A percentile compares a stretch with the other conserved stretches of the same genome.
Conservation (phyloP, 2,329 filamentous ascomycete genomes). For the Arthroderma sp. region DNA sequence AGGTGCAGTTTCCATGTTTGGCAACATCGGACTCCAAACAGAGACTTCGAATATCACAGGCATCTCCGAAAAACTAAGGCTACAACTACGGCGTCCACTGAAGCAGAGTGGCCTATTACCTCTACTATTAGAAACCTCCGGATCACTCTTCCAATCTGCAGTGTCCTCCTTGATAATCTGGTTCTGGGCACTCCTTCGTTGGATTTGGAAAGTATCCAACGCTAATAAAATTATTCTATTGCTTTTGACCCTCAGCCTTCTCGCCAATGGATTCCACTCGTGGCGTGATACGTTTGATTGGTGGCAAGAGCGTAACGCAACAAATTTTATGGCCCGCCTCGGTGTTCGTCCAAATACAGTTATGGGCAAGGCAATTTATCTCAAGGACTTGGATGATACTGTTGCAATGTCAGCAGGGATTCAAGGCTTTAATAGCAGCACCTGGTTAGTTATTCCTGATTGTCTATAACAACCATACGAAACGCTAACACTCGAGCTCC, state of each 20-base stretch:
- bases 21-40: slow-evolving; percentile 36
- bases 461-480: background rate
- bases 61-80: slow-evolving; percentile 23
- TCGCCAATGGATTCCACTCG: slow-evolving; percentile 64
- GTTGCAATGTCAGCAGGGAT: slow-evolving; percentile 30
- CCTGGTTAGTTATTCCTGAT: slow-evolving; percentile 20
- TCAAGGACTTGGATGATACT: slow-evolving; percentile 65
- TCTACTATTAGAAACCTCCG: slow-evolving; percentile 59
- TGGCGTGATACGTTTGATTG: slow-evolving; percentile 62
- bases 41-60: slow-evolving; percentile 29
- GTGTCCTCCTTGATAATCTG: slow-evolving; percentile 67
- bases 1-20: slow-evolving; percentile 39
- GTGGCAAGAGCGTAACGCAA: slow-evolving; percentile 75
- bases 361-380: slow-evolving; percentile 77
- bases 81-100: slow-evolving; percentile 44
- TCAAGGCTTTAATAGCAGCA: slow-evolving; percentile 21
- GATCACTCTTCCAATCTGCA: slow-evolving; percentile 63
- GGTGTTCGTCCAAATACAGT: slow-evolving; percentile 66
- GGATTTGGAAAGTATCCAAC: slow-evolving; percentile 54
- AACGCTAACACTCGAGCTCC: background rate
- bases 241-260: slow-evolving; percentile 54
- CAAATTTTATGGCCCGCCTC: slow-evolving; percentile 66
- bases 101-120: slow-evolving; percentile 50
- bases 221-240: slow-evolving; percentile 64
- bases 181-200: slow-evolving; percentile 54